Conservation (phyloP, 805 yeast genomes). For the Teunomyces cretensis region DNA sequence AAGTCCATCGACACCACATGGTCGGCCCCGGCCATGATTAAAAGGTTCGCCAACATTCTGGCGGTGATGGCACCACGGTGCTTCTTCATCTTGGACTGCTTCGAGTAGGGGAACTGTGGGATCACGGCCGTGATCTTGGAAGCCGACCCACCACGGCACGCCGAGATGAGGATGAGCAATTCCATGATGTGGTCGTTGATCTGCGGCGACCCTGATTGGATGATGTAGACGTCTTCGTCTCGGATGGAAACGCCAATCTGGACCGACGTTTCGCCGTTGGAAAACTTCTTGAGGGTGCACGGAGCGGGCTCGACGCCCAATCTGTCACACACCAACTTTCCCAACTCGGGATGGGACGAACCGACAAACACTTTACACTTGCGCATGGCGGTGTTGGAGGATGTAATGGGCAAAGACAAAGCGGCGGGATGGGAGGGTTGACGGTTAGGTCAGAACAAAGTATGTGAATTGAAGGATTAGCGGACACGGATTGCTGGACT, state of each 20-base stretch:
- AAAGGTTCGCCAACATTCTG: conserved; percentile 91
- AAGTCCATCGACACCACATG: conserved; percentile 97
- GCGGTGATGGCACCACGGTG: conserved; percentile 99
- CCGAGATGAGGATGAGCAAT: conserved; percentile 84
- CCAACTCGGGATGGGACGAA: conserved; percentile 93
- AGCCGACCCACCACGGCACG: conserved; percentile 98
- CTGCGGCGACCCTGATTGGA: conserved; percentile 87
- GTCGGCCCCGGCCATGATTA: conserved; percentile 98
- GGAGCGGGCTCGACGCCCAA: conserved; percentile 94
- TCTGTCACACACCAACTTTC: conserved; percentile 83
- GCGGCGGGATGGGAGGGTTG: not conserved
- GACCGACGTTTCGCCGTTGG: conserved; percentile 97
- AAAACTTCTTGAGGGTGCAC: conserved; percentile 84
- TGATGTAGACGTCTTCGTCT: conserved; percentile 92
- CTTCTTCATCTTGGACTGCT: conserved; percentile 97
- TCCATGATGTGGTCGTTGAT: conserved; percentile 96
- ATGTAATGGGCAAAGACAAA: conserved; percentile 1
- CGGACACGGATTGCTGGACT: not conserved
- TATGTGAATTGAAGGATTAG: not conserved
- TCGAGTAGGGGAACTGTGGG: conserved; percentile 96
- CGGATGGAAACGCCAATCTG: conserved; percentile 93
- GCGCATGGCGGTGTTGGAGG: conserved; percentile 59
- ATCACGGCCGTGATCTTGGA: conserved; percentile 94
- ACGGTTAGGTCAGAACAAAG: not conserved
- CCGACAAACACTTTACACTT: conserved; percentile 97